Base-by-base conservation (phyloP, 1,284 basidiomycete species). In the Papiliotrema flavescens region DNA sequence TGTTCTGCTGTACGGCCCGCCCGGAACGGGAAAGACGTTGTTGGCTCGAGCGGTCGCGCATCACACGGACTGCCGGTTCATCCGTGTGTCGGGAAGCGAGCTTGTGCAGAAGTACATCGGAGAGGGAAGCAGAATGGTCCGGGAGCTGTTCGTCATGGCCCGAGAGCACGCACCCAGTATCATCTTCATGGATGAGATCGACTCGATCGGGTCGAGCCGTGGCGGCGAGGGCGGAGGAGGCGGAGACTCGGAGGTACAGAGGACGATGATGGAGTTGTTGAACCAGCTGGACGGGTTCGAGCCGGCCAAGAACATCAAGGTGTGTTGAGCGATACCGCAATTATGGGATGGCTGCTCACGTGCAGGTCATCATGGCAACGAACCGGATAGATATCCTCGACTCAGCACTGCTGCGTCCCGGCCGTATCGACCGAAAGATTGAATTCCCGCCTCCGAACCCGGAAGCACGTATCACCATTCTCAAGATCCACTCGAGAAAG, bases 181-280 rank as follows among this genome's bases (percentile, higher is more conserved):
- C 80, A 96, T 98, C 73, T 98, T 98, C 80, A 98, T 98, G 92
- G 95, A 98, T 78, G 95, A 98, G 77, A 98, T 98, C 65, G 95
- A 98, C 79, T 94, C 90, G 22, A 98, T 98, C 69, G 95, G 95
- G 51, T 91, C 88, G 58, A 93, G 90, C 54, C 80, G 95, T 72
- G 92, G 93, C 23, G 91, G 93, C 66, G 86, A 89, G 63, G 89
- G 90, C 13, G 89, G 89, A 24, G 89, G 90, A 0, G 85, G 88
- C 43, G 86, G 89, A 37, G 95, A 98, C 71, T 95, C 90, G 5
- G 95, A 98, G 77, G 95, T 98, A 54, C 95, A 98, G 80, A 81
- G 95, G 56, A 98, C 95, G 57, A 98, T 98, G 95, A 79, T 98
- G 76, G 95, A 98, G 79, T 76, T 98, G 71, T 79, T 98, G 68